Percentiles rank a stretch among this genome's conserved stretches.
Conservation (phyloP, 371 early-diverging fungal species). For the Dentiscutata heterogama region DNA sequence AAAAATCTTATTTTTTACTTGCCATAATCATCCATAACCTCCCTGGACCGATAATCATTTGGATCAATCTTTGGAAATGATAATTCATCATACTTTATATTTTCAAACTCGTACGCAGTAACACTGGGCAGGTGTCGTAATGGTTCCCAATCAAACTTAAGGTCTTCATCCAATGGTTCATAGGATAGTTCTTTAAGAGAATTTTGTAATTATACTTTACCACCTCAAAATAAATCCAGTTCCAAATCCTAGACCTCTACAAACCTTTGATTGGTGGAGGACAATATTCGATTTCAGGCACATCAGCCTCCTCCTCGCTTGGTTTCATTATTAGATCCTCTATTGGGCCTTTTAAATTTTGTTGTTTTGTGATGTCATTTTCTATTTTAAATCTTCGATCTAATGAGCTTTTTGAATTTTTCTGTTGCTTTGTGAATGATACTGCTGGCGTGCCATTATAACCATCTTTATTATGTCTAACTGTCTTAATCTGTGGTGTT, state of each 20-base stretch:
- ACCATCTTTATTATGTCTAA: too few relatives aligned
- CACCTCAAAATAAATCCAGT: not conserved
- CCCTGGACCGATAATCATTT: not conserved
- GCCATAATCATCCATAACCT: slow-evolving; percentile 7
- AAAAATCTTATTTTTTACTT: not conserved
- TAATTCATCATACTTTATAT: slow-evolving; percentile 5
- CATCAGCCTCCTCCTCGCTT: not conserved
- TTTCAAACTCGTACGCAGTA: slow-evolving; percentile 29
- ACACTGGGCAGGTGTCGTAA: not conserved
- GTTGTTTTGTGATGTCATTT: too few relatives aligned
- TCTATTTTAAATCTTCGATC: too few relatives aligned
- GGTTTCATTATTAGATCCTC: not conserved
- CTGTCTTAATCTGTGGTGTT: too few relatives aligned
- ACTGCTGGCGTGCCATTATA: too few relatives aligned
- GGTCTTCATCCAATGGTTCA: slow-evolving; percentile 28
- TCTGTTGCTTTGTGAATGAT: too few relatives aligned
- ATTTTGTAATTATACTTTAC: not conserved
- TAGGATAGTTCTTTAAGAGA: slow-evolving; percentile 17
- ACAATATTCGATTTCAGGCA: slow-evolving; percentile 40
- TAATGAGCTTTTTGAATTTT: too few relatives aligned
- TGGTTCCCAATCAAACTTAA: slow-evolving; percentile 22
- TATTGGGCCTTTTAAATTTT: too few relatives aligned
- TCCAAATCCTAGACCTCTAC: not conserved
- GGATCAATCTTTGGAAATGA: slow-evolving; percentile 15
- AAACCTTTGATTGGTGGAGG: slow-evolving; percentile 3